phyloP scores from a whole-genome alignment of 257 asterid species.

The Solanum neorickii region DNA sequence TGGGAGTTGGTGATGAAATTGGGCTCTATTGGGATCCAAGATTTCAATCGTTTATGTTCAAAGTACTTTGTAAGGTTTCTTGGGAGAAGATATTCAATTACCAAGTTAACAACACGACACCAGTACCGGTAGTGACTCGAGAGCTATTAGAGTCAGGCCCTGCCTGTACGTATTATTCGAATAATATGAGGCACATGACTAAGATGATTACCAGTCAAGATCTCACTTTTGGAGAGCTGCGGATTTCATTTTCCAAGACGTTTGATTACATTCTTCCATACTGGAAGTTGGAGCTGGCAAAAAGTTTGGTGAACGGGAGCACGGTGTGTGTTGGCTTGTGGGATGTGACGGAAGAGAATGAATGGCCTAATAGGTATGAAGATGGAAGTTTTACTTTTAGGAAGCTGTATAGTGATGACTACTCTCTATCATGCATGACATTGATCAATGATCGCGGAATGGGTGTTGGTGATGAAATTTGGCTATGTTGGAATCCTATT shows the following conservation, averaged over 20 bases:
- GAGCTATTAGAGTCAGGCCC: constrained; percentile 34
- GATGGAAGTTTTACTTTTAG: neutral
- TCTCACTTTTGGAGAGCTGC: constrained; percentile 7
- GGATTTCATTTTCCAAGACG: constrained; percentile 17
- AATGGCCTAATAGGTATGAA: constrained; percentile 13
- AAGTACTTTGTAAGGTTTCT: too few species aligned
- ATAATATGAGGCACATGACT: constrained; percentile 25
- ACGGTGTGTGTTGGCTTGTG: constrained; percentile 24
- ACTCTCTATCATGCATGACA: neutral
- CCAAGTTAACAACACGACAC: neutral
- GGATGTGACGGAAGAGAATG: constrained; percentile 31
- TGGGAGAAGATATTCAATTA: constrained; percentile 5
- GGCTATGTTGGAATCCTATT: constrained; percentile 33
- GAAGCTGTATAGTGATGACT: constrained; percentile 16
- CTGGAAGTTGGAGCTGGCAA: constrained; percentile 40
- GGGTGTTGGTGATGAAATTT: constrained; percentile 25
- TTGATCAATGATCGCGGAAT: constrained; percentile 23
- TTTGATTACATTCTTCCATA: constrained; percentile 34
- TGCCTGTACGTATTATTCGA: constrained; percentile 16
- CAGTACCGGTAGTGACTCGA: neutral
- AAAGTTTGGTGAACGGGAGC: constrained; percentile 16
- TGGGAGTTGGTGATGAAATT: too few species aligned
- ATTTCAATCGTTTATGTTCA: too few species aligned
- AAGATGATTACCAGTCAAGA: constrained; percentile 24
- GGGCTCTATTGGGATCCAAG: too few species aligned